Base-by-base conservation (phyloP, 306 rosid genomes). In the Sicyos baderoa region DNA sequence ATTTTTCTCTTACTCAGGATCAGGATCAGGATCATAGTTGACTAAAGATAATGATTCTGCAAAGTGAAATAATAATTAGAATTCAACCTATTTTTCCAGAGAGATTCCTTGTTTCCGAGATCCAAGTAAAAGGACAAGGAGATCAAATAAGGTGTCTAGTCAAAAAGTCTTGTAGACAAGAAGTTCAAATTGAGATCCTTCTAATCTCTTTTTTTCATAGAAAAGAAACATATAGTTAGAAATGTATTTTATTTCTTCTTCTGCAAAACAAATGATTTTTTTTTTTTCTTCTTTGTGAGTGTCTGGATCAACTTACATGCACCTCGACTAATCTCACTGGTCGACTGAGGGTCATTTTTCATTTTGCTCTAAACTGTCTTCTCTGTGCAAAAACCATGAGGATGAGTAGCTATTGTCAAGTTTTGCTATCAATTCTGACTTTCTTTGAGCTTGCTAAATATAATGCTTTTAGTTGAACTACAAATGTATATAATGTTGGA, bases 391-490 rank as follows among this genome's bases (percentile, higher is more conserved):
- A 25, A 55, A 54, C 60, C 60, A 21, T 4, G n/a, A 14, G 42
- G 12, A 27, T 13, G 10, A 27, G 64, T 27, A 25, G 44, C 64
- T 27, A 54, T 21, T 6, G 4, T 16, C n/a, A 57, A 29, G 35
- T 29, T 29, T 29, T 29, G 35, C 35, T 3, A 29, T 60, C 66
- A 16, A 7, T 27, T 45, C 48, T 16, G 45, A 13, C 42, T 6
- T 58, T 32, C 50, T 35, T 22, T 62, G 27, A 62, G 40, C 68
- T 62, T 64, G 18, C 50, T 61, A 35, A 61, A 35, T 54, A 54
- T 53, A 45, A 45, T 57, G 5, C 7, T 44, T 64, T 64, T 64
- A 10, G 50, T 42, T 64, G 70, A 64, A 42, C 53, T 19, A 9
- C 49, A 42, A 62, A 62, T 62, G n/a, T 4, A 40, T 9, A 15